phyloP scores from a whole-genome alignment of 2,329 filamentous ascomycete species.

The Daldinia eschscholtzii region DNA sequence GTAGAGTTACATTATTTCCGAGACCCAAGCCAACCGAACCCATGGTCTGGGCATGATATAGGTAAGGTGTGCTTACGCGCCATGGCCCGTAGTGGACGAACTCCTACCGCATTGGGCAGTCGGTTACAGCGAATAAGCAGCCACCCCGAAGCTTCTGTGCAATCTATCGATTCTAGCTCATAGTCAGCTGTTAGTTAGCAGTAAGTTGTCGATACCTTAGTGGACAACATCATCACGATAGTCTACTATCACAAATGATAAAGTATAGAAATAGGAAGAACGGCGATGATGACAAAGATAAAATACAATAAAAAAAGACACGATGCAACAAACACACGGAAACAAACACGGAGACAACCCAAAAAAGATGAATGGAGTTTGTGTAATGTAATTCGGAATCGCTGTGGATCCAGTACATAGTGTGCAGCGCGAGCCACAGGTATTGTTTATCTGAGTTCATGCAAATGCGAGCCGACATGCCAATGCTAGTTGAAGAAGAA shows the following conservation, averaged over 20 bases:
- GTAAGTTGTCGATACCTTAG: constrained; percentile 10
- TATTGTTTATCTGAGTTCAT: constrained; percentile 49
- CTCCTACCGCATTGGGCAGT: constrained; percentile 24
- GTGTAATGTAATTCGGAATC: constrained; percentile 35
- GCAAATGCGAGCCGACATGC: constrained; percentile 45
- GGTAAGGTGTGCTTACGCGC: constrained; percentile 23
- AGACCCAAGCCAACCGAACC: constrained; percentile 22
- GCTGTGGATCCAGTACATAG: constrained; percentile 39
- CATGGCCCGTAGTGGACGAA: constrained; percentile 15
- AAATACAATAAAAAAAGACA: constrained; percentile 2
- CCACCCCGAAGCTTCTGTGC: constrained; percentile 18
- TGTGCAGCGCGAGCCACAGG: constrained; percentile 49
- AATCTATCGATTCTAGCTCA: constrained; percentile 27
- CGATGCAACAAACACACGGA: constrained; percentile 13
- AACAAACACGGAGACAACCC: background rate
- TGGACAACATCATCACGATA: constrained; percentile 4
- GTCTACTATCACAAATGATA: constrained; percentile 13
- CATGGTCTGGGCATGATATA: constrained; percentile 32
- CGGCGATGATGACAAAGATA: background rate
- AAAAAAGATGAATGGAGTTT: constrained; percentile 15
- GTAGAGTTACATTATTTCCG: constrained; percentile 32
- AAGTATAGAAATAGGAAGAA: constrained; percentile 12
- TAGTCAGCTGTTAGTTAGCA: constrained; percentile 32
- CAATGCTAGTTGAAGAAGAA: constrained; percentile 45
- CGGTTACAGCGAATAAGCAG: constrained; percentile 32